Evolutionary conservation across 2,329 filamentous ascomycete species (phyloP).

Genomic region (Thermothelomyces thermophilus): DNA sequence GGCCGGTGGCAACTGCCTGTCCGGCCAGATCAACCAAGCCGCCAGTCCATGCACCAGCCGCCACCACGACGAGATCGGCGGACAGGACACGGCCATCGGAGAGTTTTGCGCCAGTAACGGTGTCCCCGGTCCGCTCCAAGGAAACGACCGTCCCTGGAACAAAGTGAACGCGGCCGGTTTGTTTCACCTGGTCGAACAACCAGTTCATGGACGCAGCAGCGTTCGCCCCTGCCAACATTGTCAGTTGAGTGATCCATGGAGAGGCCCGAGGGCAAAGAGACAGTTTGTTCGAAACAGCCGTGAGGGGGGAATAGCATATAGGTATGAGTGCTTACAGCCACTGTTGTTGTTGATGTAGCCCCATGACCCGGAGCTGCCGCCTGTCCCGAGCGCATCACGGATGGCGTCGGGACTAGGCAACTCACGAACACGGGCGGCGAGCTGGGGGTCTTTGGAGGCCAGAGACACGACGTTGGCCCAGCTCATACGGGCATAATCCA

Average conservation of each 20-base stretch:
- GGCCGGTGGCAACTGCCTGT: conserved; percentile 72
- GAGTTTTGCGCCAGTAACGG: conserved; percentile 48
- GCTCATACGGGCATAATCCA: conserved; percentile 54
- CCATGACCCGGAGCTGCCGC: conserved; percentile 51
- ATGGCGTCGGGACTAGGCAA: conserved; percentile 42
- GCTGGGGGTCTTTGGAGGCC: conserved; percentile 35
- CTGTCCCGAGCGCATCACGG: conserved; percentile 38
- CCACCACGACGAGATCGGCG: conserved; percentile 66
- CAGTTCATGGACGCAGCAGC: conserved; percentile 64
- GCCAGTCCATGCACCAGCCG: conserved; percentile 82
- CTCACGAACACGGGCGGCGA: conserved; percentile 35
- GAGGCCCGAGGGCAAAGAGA: too few species aligned
- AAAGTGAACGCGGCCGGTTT: conserved; percentile 50
- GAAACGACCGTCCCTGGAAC: conserved; percentile 43
- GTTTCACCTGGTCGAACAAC: conserved; percentile 49
- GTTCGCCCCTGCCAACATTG: too few species aligned
- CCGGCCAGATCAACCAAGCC: conserved; percentile 71
- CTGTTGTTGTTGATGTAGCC: conserved; percentile 69
- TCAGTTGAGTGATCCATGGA: too few species aligned
- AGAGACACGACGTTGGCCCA: conserved; percentile 54
- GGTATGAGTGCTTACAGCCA: too few species aligned
- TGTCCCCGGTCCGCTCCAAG: conserved; percentile 35
- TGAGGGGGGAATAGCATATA: too few species aligned
- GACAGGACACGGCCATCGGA: conserved; percentile 32
- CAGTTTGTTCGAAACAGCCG: too few species aligned